Evolutionary conservation across 1,139 yeast genomes (phyloP), one percentile per base, ranked within the genome.

Genomic region (Pichia sp.): DNA sequence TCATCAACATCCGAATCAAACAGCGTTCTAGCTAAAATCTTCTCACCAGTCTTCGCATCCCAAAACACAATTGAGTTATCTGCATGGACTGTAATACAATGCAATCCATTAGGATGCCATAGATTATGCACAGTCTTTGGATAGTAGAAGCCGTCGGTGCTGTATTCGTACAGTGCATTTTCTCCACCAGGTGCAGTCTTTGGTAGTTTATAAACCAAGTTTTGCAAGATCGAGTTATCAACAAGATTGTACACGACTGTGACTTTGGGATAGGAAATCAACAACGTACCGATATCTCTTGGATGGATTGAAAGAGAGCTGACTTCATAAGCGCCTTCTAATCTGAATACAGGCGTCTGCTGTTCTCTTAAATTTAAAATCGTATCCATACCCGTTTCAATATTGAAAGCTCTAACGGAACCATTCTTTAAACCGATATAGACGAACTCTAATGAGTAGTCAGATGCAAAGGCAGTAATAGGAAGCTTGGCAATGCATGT

Each of bases 31-130:
- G 96, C 91, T 47, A 83, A 83, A 8, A 93, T 70, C 40, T 83
- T 67, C 12, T 79, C 78, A 0, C 94, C 96, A 36, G 83, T 83
- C 34, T 80, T 75, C 0, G 88, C 83, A 65, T 93, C 99, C 97
- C 98, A 94, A 59, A 93, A 93, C 5, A 81, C 96, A 40, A 94
- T 60, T 0, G 95, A 77, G 44, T 91, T 93, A 58, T 91, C 97
- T 18, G 70, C 79, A 62, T 91, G 95, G 2, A 81, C 77, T 0
- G 96, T 84, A 17, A 87, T 75, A 6, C 89, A 70, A 63, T 91
- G 96, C 40, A 89, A 75, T 0, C 98, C 97, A 62, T 90, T 89
- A 2, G 99, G 99, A 63, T 91, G 97, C 79, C 88, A 93, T 36
- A 81, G 72, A 0, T 96, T 83, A 45, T 79, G 81, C 2, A 71